These are phyloP conservation scores for Aspergillus sp. DNA, from an alignment of 2,329 filamentous ascomycete species.

Conservation along the genomic window DNA sequence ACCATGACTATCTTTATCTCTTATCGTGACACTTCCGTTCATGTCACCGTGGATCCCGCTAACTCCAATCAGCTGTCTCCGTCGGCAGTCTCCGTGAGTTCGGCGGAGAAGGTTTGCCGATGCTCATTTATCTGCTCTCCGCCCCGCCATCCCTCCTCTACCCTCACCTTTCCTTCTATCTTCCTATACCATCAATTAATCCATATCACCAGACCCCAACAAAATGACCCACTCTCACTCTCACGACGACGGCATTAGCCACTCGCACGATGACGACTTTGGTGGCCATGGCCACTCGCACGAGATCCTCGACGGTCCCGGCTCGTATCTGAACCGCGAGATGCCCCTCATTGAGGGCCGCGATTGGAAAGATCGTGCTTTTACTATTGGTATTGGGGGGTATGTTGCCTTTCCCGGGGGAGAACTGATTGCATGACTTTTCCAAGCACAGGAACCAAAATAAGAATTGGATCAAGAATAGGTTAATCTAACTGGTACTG, in stretches of 20 bases:
- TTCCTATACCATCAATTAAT: neutral
- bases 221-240: slow-evolving; percentile 41
- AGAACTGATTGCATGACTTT: neutral
- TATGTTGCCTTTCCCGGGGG: slow-evolving; percentile 38
- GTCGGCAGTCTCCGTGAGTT: neutral
- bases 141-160: neutral
- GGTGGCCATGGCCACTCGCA: slow-evolving; percentile 85
- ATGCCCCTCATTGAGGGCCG: slow-evolving; percentile 90
- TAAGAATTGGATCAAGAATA: no score
- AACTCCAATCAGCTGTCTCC: neutral
- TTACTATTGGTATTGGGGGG: slow-evolving; percentile 98
- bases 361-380: slow-evolving; percentile 84
- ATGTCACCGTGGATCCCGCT: neutral
- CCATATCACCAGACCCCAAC: neutral
- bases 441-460: no score
- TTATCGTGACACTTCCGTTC: neutral
- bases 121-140: no score
- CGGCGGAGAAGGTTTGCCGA: neutral
- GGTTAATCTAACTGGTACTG: neutral
- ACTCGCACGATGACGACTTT: slow-evolving; percentile 57
- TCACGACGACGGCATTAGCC: slow-evolving; percentile 36
- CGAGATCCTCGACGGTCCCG: slow-evolving; percentile 91
- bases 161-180: neutral
- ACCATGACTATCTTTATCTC: neutral
- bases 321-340: slow-evolving; percentile 84